Evolutionary conservation across 164 flowering plant species (phyloP).

Genomic region (Stephania japonica): DNA sequence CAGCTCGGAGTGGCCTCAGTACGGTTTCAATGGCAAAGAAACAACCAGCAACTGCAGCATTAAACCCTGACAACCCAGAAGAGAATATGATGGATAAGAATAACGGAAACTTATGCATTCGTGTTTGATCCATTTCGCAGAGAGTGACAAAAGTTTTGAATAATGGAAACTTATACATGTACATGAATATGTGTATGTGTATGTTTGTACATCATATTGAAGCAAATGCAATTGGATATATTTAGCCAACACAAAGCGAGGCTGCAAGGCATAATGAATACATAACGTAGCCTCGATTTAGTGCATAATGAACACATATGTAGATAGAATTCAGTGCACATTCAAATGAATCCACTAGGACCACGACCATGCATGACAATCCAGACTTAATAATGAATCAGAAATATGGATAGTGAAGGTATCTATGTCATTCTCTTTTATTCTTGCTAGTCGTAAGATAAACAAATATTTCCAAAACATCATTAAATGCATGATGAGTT

Average conservation of each 20-base stretch:
- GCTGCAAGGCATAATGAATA: too few relatives aligned
- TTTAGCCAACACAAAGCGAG: neutral
- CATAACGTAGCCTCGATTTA: too few relatives aligned
- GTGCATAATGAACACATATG: too few relatives aligned
- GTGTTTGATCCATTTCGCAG: too few relatives aligned
- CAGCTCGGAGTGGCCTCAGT: conserved; percentile 94
- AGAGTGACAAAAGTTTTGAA: too few relatives aligned
- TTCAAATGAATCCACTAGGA: too few relatives aligned
- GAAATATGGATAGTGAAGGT: neutral
- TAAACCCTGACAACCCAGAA: conserved; percentile 63
- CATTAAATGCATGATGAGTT: too few relatives aligned
- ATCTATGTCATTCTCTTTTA: neutral
- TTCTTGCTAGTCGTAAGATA: neutral
- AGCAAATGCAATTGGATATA: neutral
- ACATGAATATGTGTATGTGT: too few relatives aligned
- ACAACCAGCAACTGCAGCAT: conserved; percentile 98
- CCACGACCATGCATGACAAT: too few relatives aligned
- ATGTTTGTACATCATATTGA: neutral
- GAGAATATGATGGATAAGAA: conserved; percentile 2
- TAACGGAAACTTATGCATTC: neutral
- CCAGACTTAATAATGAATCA: neutral
- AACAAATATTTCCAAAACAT: neutral
- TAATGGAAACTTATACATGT: too few relatives aligned
- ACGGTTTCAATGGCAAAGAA: conserved; percentile 99
- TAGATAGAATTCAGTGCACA: too few relatives aligned